A percentile compares a stretch with the other conserved stretches of the same genome.
phyloP scores from a whole-genome alignment of 2,329 filamentous ascomycete species.

The Graphium sp. region DNA sequence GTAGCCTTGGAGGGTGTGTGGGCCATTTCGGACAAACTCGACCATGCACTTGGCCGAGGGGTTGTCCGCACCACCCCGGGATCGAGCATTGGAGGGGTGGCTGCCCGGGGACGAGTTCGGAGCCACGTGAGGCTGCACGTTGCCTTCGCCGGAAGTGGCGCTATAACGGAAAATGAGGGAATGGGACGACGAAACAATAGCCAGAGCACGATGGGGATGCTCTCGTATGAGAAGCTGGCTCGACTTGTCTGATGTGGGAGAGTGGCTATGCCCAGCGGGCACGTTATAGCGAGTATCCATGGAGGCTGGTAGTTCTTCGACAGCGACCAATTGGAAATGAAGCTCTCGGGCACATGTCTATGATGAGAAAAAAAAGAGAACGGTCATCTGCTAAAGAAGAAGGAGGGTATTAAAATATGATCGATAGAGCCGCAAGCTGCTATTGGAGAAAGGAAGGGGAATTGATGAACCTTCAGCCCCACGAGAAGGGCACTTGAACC shows the following conservation, averaged over 20 bases:
- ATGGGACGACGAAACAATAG: conserved; percentile 63
- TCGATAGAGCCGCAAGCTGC: too few species aligned
- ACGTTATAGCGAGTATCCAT: conserved; percentile 5
- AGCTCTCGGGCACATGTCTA: too few species aligned
- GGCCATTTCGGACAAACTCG: conserved; percentile 54
- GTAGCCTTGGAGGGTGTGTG: conserved; percentile 58
- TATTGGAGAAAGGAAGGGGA: too few species aligned
- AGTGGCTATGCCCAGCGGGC: conserved; percentile 6
- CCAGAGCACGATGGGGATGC: conserved; percentile 73
- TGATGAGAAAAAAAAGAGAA: too few species aligned
- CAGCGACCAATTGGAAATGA: too few species aligned
- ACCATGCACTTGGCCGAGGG: conserved; percentile 60
- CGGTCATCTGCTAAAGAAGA: too few species aligned
- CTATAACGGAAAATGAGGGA: conserved; percentile 75
- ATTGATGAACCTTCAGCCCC: too few species aligned
- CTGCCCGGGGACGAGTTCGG: conserved; percentile 45
- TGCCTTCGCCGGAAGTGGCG: conserved; percentile 41
- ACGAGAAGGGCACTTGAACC: too few species aligned
- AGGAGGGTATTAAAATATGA: too few species aligned
- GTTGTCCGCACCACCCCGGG: conserved; percentile 19
- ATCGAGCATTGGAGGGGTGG: conserved; percentile 24
- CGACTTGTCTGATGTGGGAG: conserved; percentile 37
- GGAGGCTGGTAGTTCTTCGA: too few species aligned
- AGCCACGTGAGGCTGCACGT: too few species aligned
- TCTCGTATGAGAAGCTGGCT: conserved; percentile 76